These are phyloP conservation scores for Fusarium buxicola DNA, from an alignment of 2,329 filamentous ascomycete species.

Conservation along the genomic window DNA sequence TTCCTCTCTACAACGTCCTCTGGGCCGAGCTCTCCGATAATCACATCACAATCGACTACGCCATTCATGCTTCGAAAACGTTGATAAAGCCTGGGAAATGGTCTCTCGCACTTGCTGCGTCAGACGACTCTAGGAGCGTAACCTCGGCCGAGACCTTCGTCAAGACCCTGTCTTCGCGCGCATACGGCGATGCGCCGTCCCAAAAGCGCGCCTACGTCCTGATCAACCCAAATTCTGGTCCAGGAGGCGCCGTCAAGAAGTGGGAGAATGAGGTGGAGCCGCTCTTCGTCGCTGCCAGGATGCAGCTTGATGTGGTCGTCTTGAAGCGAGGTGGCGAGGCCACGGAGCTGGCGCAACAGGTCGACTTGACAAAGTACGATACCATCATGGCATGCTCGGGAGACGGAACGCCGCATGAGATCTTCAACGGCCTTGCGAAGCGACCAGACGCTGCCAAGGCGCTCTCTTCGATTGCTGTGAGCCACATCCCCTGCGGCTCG, in stretches of 20 bases:
- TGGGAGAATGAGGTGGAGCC: conserved; percentile 83
- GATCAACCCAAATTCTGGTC: conserved; percentile 91
- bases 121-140: conserved; percentile 37
- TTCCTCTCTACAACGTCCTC: conserved; percentile 86
- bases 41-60: conserved; percentile 78
- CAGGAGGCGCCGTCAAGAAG: conserved; percentile 77
- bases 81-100: conserved; percentile 71
- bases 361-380: conserved; percentile 86
- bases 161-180: conserved; percentile 70
- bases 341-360: conserved; percentile 76
- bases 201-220: conserved; percentile 86
- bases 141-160: conserved; percentile 70
- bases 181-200: conserved; percentile 76
- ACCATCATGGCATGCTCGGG: conserved; percentile 90
- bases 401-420: conserved; percentile 90
- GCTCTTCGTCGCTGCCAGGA: conserved; percentile 83
- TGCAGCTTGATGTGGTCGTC: conserved; percentile 77
- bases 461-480: conserved; percentile 80
- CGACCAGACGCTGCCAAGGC: conserved; percentile 80
- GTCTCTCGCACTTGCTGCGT: conserved; percentile 58
- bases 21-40: conserved; percentile 76
- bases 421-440: conserved; percentile 91
- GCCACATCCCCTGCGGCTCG: conserved; percentile 90
- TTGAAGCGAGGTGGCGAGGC: conserved; percentile 83
- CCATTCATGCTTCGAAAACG: conserved; percentile 68